A percentile compares a stretch with the other conserved stretches of the same genome.
Evolutionary conservation across 2,329 filamentous ascomycete genomes (phyloP).

Genomic region (Keithomyces neogunnii): DNA sequence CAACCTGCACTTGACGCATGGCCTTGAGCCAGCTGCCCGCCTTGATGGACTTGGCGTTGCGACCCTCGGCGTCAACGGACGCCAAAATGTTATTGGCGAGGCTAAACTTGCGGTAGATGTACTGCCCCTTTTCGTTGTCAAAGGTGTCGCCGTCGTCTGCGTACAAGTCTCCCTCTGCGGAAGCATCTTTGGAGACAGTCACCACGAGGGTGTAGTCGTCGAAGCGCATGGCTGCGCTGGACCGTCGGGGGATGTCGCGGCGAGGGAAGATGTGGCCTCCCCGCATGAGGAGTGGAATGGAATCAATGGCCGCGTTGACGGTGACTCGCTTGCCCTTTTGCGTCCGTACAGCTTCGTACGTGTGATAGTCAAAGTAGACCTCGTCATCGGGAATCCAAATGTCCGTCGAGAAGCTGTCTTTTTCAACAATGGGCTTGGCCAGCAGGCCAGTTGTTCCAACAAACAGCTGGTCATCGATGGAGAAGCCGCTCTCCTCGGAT

Average conservation of each 20-base stretch:
- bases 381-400: constrained; percentile 86
- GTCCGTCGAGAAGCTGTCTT: constrained; percentile 63
- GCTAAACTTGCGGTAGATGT: constrained; percentile 75
- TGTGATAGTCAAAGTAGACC: constrained; percentile 93
- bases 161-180: constrained; percentile 75
- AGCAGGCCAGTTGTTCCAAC: constrained; percentile 81
- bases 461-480: constrained; percentile 88
- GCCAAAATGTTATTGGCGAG: constrained; percentile 54
- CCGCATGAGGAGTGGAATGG: constrained; percentile 83
- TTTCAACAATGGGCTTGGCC: constrained; percentile 80
- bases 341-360: constrained; percentile 64
- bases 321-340: constrained; percentile 62
- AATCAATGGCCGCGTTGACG: constrained; percentile 71
- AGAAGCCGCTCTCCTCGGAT: constrained; percentile 75
- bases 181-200: constrained; percentile 46
- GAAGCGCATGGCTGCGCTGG: constrained; percentile 80
- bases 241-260: constrained; percentile 79
- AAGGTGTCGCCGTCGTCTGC: constrained; percentile 91
- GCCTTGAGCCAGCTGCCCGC: constrained; percentile 67
- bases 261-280: constrained; percentile 88
- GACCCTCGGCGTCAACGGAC: constrained; percentile 58
- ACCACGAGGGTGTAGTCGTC: constrained; percentile 93
- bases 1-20: constrained; percentile 71
- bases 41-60: constrained; percentile 41
- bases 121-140: constrained; percentile 77